phyloP scores from a whole-genome alignment of 495 filamentous ascomycete species.

The Aspergillus sparsus region DNA sequence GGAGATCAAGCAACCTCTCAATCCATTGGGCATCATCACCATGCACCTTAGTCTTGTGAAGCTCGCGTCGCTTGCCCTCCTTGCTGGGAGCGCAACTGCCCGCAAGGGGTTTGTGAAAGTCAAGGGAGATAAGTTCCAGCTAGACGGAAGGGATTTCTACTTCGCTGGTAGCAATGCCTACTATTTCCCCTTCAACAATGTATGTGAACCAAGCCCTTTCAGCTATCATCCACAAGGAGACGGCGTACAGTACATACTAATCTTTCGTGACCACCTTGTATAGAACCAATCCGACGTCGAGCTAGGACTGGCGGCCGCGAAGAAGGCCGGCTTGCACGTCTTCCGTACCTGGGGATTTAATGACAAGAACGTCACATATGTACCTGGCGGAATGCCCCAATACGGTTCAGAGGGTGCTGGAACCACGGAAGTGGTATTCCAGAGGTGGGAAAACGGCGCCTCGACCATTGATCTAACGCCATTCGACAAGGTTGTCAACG shows the following conservation, averaged over 20 bases:
- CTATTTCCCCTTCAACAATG: conserved; percentile 62
- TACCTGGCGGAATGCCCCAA: conserved; percentile 27
- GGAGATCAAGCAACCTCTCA: neutral
- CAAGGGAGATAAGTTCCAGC: conserved; percentile 21
- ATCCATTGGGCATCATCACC: neutral
- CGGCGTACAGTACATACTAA: neutral
- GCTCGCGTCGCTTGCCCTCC: conserved; percentile 12
- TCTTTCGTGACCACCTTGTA: neutral
- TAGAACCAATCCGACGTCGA: conserved; percentile 52
- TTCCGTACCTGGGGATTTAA: conserved; percentile 69
- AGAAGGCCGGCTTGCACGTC: conserved; percentile 58
- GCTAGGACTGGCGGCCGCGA: conserved; percentile 42
- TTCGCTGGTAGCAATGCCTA: conserved; percentile 68
- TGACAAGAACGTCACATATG: conserved; percentile 48
- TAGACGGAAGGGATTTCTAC: conserved; percentile 32
- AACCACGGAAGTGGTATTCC: conserved; percentile 52
- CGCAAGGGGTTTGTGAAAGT: conserved; percentile 20
- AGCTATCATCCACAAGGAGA: neutral
- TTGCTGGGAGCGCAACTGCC: neutral
- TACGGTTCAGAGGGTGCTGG: conserved; percentile 23
- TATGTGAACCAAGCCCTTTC: neutral
- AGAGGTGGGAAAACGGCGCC: conserved; percentile 50
- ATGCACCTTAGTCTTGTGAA: conserved; percentile 4
- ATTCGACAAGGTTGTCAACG: conserved; percentile 61
- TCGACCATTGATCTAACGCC: conserved; percentile 64